These are phyloP conservation scores for Mimosa bimucronata DNA, from an alignment of 306 rosid species.

Conservation along the genomic window DNA sequence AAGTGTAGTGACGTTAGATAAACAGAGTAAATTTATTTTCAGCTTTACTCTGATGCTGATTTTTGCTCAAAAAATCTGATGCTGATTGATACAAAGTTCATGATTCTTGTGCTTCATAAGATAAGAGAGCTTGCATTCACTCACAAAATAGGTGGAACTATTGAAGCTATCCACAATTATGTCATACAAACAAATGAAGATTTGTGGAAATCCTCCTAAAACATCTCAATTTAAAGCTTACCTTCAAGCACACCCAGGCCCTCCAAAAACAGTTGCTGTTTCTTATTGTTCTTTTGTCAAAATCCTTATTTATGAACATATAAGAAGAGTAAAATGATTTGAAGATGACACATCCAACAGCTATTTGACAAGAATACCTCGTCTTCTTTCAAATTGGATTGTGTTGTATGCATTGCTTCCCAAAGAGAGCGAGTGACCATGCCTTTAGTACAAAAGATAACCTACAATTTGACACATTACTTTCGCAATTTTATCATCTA, in stretches of 20 bases:
- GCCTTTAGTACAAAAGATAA: constrained; percentile 78
- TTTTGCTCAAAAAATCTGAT: too few relatives aligned
- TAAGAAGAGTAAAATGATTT: constrained; percentile 7
- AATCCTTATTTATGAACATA: constrained; percentile 18
- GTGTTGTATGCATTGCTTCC: constrained; percentile 82
- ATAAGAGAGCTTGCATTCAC: not conserved
- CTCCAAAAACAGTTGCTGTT: constrained; percentile 2
- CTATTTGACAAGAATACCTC: constrained; percentile 55
- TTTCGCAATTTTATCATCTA: not conserved
- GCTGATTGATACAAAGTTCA: not conserved
- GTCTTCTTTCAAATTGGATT: constrained; percentile 58
- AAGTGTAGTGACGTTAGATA: not conserved
- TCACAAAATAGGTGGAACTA: not conserved
- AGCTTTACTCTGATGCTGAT: not conserved
- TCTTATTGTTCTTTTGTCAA: constrained; percentile 14
- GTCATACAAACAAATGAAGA: constrained; percentile 8
- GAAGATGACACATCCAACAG: constrained; percentile 23
- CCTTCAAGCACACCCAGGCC: not conserved
- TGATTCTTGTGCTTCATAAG: constrained; percentile 13
- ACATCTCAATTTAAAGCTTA: constrained; percentile 19
- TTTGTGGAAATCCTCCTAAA: not conserved
- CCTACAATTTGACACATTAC: constrained; percentile 44
- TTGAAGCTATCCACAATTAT: not conserved
- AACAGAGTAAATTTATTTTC: not conserved
- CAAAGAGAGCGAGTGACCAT: constrained; percentile 76